A percentile compares a stretch with the other conserved stretches of the same genome.
Evolutionary conservation across 306 rosid species (phyloP).

Genomic region (Dalbergia cochinchinensis): DNA sequence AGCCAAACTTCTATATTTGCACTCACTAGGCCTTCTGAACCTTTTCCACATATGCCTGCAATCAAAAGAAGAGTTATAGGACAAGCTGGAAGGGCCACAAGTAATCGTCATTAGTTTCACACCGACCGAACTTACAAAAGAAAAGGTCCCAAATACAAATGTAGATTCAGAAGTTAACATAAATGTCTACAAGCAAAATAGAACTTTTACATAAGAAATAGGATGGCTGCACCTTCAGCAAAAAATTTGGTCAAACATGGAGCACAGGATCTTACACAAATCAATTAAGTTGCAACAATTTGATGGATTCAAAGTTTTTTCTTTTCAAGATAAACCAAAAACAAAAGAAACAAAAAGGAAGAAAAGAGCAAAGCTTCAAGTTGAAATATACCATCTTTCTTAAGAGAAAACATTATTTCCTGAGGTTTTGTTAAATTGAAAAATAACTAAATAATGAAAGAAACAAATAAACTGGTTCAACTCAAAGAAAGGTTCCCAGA

Average conservation of each 20-base stretch:
- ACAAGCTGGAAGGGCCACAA: slow-evolving; percentile 22
- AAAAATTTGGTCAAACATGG: not conserved
- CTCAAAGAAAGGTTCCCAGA: slow-evolving; percentile 21
- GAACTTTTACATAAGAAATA: not conserved
- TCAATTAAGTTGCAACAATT: slow-evolving; percentile 21
- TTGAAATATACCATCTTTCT: not conserved
- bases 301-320: not conserved
- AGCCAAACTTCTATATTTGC: slow-evolving; percentile 29
- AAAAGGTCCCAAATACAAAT: not conserved
- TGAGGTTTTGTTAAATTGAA: slow-evolving; percentile 1
- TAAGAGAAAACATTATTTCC: not conserved
- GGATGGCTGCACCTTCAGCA: slow-evolving; percentile 10
- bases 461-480: not conserved
- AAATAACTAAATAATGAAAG: slow-evolving; percentile 1
- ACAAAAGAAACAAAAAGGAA: too few relatives aligned
- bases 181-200: slow-evolving; percentile 5
- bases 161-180: slow-evolving; percentile 18
- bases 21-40: slow-evolving; percentile 61
- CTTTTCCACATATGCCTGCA: slow-evolving; percentile 87
- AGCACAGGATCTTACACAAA: not conserved
- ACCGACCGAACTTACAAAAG: not conserved
- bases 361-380: too few relatives aligned
- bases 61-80: slow-evolving; percentile 31
- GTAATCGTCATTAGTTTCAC: not conserved
- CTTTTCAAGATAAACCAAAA: too few relatives aligned